Evolutionary conservation across 306 rosid genomes (phyloP), one percentile per base, ranked within the genome.

Genomic region (Argentina anserina): DNA sequence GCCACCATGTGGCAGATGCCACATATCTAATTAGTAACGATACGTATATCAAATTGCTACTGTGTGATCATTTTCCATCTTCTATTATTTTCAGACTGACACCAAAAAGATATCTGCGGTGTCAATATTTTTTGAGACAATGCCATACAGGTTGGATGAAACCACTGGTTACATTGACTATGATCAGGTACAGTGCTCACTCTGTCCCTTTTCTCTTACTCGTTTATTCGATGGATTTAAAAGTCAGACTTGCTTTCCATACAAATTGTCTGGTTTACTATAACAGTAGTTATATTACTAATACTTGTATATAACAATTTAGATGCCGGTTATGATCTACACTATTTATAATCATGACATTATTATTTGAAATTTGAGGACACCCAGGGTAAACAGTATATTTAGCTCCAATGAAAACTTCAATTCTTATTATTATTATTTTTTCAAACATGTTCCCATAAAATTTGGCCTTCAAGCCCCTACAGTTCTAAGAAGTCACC

Each of bases 41-140:
- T 10, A 25, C 4, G 6, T 9, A 53, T 9, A 55, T 10, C 61
- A 55, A 26, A 21, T 25, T 56, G 62, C 23, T 60, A 29, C 65
- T 2, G 65, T 59, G 39, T 36, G 41, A 73, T 64, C 41, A 12
- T 69, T 60, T 29, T 64, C 36, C 47, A 37, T 59, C 1, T 11
- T 26, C 49, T 62, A 75, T 76, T 68, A 36, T 79, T 87, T 81
- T 84, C 92, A 90, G 97, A 90, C 94, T 23, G 97, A 90, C 84
- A 90, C 97, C 81, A 90, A 90, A 79, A 90, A 90, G 87, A 90
- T 90, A 73, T 90, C 97, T 50, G 97, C 97, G 8, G 97, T 90
- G 61, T 90, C 94, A 17, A 87, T 90, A 64, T 88, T 76, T 45
- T 90, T 90, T 36, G 97, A 90, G 87, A 90, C 97, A 65, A 82